phyloP scores from a whole-genome alignment of 2,329 filamentous ascomycete species.

The Aspergillus tanneri region DNA sequence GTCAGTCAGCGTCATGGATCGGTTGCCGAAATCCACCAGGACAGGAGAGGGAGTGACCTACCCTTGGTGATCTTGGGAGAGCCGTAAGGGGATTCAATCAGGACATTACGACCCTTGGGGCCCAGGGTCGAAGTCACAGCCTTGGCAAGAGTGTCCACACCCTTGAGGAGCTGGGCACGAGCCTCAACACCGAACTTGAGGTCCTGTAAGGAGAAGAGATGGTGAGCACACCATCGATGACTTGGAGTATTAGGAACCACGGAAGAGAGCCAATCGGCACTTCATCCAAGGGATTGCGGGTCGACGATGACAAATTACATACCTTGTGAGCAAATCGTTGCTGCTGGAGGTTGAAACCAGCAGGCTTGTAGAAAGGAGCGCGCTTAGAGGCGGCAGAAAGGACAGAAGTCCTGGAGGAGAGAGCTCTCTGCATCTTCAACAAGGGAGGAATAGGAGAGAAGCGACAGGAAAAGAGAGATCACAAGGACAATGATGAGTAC shows the following conservation, averaged over 20 bases:
- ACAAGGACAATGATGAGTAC: slow-evolving; percentile 23
- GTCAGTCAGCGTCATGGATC: slow-evolving; percentile 22
- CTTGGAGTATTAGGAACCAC: slow-evolving; percentile 22
- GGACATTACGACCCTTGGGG: slow-evolving; percentile 95
- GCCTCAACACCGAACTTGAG: slow-evolving; percentile 97
- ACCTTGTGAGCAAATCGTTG: slow-evolving; percentile 98
- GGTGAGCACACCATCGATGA: slow-evolving; percentile 29
- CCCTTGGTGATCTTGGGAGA: slow-evolving; percentile 99
- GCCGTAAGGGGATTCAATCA: slow-evolving; percentile 98
- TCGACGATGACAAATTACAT: slow-evolving; percentile 31
- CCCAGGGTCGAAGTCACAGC: slow-evolving; percentile 95
- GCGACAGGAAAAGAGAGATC: slow-evolving; percentile 23
- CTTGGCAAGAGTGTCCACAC: slow-evolving; percentile 95
- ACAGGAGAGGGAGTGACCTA: slow-evolving; percentile 48
- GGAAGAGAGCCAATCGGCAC: slow-evolving; percentile 10
- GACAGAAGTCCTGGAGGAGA: slow-evolving; percentile 80
- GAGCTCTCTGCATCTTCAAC: slow-evolving; percentile 87
- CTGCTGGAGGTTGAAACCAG: slow-evolving; percentile 74
- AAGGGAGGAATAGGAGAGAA: slow-evolving; percentile 26
- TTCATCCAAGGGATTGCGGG: slow-evolving; percentile 2
- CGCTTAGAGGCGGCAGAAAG: slow-evolving; percentile 61
- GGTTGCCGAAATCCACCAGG: not conserved
- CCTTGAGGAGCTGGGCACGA: slow-evolving; percentile 81
- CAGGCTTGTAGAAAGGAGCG: slow-evolving; percentile 61
- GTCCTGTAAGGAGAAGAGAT: slow-evolving; percentile 59